Evolutionary conservation across 495 filamentous ascomycete genomes (phyloP), one percentile per base, ranked within the genome.

Genomic region (Tuber magnatum): DNA sequence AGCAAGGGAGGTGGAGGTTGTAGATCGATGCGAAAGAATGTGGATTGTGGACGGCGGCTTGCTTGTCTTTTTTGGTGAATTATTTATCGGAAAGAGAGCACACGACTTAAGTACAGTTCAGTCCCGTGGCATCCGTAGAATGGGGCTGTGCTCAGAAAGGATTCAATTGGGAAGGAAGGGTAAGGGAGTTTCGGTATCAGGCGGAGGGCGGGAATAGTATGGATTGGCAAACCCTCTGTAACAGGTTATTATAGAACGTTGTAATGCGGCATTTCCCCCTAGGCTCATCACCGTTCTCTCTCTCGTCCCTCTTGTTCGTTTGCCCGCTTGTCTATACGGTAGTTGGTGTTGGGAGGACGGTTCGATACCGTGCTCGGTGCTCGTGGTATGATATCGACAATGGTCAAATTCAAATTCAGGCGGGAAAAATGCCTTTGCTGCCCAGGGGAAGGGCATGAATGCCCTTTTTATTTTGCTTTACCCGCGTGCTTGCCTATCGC

Each of bases 401-500:
- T 65, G 56, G 56, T 65, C 35, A 65, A 65, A 65, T 32, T 35
- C 5, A 35, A 65, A 32, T 61, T 32, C 56, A 32, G 56, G 28
- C 3, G 56, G 1, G 56, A 65, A 35, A 65, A 35, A 65, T 65
- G 32, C 56, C 28, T 28, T 35, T 35, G 28, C 32, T 65, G 28
- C 10, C 4, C 48, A n/a, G 14, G 56, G 56, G 28, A 65, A 35
- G 32, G 56, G 56, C 18, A 6, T n/a, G n/a, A n/a, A n/a, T 65
- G 56, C 56, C 56, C 28, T 65, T 65, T 65, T 65, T 65, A 65
- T 65, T 65, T 65, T n/a, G n/a, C n/a, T n/a, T 65, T 61, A 61
- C 56, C 14, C 18, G 3, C 28, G 56, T 32, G 56, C 28, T 65
- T 65, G 12, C 56, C 28, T 61, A 32, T 61, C n/a, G 32, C 51